These are phyloP conservation scores for Pelargonium cotyledonis DNA, from an alignment of 441 rosid genomes.

Conservation along the genomic window DNA sequence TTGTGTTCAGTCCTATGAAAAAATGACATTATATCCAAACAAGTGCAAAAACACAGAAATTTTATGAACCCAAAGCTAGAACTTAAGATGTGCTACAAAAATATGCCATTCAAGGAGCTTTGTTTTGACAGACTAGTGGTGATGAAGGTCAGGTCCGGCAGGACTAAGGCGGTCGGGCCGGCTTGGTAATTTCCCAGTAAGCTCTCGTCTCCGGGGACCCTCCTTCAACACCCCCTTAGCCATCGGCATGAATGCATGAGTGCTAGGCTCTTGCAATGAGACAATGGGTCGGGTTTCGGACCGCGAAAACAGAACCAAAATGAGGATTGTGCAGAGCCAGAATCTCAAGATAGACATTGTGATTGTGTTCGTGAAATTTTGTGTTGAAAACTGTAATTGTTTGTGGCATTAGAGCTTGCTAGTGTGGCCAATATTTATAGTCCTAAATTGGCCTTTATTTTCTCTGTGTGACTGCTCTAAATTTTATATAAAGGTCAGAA, in stretches of 20 bases:
- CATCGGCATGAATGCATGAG: background rate
- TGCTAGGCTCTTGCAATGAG: background rate
- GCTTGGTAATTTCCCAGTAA: background rate
- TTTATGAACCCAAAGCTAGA: too few species aligned
- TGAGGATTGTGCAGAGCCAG: background rate
- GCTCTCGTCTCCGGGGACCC: background rate
- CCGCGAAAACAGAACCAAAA: background rate
- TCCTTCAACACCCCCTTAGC: background rate
- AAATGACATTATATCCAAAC: too few species aligned
- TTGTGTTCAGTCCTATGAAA: too few species aligned
- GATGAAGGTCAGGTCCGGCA: constrained; percentile 43
- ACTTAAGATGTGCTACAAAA: too few species aligned
- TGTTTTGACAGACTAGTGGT: constrained; percentile 17
- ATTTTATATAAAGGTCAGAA: background rate
- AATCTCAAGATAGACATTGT: background rate
- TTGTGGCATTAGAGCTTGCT: background rate
- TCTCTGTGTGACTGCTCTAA: too few species aligned
- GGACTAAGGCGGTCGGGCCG: constrained; percentile 12
- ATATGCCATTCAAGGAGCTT: too few species aligned
- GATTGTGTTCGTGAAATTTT: background rate
- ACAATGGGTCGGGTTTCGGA: background rate
- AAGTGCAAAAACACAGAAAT: too few species aligned
- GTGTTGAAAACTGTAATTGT: too few species aligned
- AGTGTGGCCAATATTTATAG: background rate
- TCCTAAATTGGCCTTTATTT: background rate